phyloP scores from a whole-genome alignment of 805 yeast species.

The Clavispora asparagi region DNA sequence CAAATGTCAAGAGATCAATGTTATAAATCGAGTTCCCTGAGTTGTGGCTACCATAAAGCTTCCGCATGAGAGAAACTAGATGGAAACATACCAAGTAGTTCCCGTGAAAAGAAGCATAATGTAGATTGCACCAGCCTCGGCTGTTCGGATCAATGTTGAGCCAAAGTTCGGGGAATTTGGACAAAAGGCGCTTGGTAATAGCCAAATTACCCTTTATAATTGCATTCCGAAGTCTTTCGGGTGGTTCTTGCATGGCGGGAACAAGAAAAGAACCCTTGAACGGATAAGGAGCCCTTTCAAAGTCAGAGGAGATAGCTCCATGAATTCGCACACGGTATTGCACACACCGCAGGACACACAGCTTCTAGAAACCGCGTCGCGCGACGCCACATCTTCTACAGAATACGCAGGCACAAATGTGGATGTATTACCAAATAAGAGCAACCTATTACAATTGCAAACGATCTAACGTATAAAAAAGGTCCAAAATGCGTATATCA shows the following conservation, averaged over 20 bases:
- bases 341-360: background rate
- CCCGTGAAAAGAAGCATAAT: conserved; percentile 75
- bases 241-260: conserved; percentile 53
- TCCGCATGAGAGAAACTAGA: conserved; percentile 42
- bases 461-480: background rate
- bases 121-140: conserved; percentile 81
- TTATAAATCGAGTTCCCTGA: conserved; percentile 1
- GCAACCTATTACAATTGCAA: background rate
- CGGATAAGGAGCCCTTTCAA: background rate
- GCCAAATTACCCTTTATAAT: conserved; percentile 56
- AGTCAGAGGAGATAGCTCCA: background rate
- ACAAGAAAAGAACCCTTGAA: background rate
- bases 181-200: conserved; percentile 60
- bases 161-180: conserved; percentile 62
- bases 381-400: background rate
- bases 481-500: background rate
- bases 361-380: background rate
- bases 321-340: background rate
- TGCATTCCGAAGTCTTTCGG: conserved; percentile 62
- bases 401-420: background rate
- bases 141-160: conserved; percentile 57
- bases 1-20: conserved; percentile 43
- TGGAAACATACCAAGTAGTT: conserved; percentile 61
- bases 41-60: background rate
- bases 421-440: background rate